phyloP scores from a whole-genome alignment of 2,329 filamentous ascomycete genomes.

The Dissoconium aciculare region DNA sequence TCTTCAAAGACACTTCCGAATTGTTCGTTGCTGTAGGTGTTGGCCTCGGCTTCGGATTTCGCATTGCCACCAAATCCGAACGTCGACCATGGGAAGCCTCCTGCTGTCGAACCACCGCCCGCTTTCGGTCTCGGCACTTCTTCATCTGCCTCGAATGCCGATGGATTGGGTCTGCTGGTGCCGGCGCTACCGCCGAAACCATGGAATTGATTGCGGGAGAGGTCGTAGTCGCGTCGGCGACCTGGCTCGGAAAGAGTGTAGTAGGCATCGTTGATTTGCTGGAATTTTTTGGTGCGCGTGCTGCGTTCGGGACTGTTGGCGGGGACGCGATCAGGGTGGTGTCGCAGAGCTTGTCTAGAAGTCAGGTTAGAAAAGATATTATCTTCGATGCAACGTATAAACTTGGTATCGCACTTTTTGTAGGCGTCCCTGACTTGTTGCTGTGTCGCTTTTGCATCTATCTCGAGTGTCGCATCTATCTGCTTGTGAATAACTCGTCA shows the following conservation, averaged over 20 bases:
- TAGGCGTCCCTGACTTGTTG: slow-evolving; percentile 88
- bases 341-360: slow-evolving; percentile 66
- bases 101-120: slow-evolving; percentile 23
- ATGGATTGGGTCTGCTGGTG: slow-evolving; percentile 5
- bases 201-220: slow-evolving; percentile 45
- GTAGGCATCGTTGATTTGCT: slow-evolving; percentile 85
- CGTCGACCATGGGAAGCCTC: slow-evolving; percentile 62
- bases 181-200: slow-evolving; percentile 26
- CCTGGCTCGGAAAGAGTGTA: slow-evolving; percentile 71
- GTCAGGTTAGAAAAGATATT: neutral
- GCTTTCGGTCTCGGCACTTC: slow-evolving; percentile 31
- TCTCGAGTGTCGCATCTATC: slow-evolving; percentile 21
- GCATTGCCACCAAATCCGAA: slow-evolving; percentile 43
- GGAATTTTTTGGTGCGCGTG: slow-evolving; percentile 71
- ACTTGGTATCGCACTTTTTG: slow-evolving; percentile 63
- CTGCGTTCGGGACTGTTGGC: slow-evolving; percentile 68
- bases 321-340: slow-evolving; percentile 82
- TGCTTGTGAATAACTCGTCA: slow-evolving; percentile 1
- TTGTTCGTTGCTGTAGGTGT: slow-evolving; percentile 53
- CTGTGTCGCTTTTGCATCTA: slow-evolving; percentile 51
- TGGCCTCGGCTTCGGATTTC: slow-evolving; percentile 30
- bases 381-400: neutral
- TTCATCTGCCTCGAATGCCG: slow-evolving; percentile 33
- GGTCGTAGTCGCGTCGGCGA: slow-evolving; percentile 72
- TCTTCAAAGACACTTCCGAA: slow-evolving; percentile 56